Evolutionary conservation across 495 filamentous ascomycete genomes (phyloP).

Genomic region (Annulohypoxylon maeteangense): DNA sequence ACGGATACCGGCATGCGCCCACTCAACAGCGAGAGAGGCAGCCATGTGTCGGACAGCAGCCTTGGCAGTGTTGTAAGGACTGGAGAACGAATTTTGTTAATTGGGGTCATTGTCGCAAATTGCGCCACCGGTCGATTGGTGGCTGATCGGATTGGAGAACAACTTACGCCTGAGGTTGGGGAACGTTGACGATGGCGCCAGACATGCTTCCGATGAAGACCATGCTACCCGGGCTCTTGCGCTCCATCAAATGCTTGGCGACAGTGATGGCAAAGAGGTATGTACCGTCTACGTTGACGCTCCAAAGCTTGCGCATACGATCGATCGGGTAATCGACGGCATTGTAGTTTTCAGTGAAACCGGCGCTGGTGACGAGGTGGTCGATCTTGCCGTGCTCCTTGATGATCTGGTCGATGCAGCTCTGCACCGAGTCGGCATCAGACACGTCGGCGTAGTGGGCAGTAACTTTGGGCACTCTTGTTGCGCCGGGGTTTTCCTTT

Average conservation of each 20-base stretch:
- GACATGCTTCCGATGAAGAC: constrained; percentile 97
- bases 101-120: background rate
- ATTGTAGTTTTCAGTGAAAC: constrained; percentile 95
- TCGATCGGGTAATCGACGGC: constrained; percentile 89
- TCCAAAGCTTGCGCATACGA: constrained; percentile 90
- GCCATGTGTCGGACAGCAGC: constrained; percentile 88
- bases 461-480: constrained; percentile 78
- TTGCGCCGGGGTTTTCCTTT: constrained; percentile 77
- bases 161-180: constrained; percentile 82
- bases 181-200: constrained; percentile 90
- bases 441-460: constrained; percentile 91
- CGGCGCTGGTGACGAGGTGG: constrained; percentile 92
- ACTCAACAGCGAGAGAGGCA: constrained; percentile 85
- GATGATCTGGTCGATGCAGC: constrained; percentile 73
- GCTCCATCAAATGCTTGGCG: constrained; percentile 88
- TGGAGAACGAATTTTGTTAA: constrained; percentile 38
- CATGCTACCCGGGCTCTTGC: constrained; percentile 81
- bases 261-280: constrained; percentile 87
- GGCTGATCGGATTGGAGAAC: background rate
- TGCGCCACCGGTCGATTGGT: constrained; percentile 1
- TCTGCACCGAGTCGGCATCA: constrained; percentile 76
- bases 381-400: constrained; percentile 82
- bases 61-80: constrained; percentile 89
- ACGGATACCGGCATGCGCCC: constrained; percentile 83
- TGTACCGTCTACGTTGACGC: constrained; percentile 93